Evolutionary conservation across 73 alveolate genomes (phyloP).

Genomic region (Breviolum minutum): DNA sequence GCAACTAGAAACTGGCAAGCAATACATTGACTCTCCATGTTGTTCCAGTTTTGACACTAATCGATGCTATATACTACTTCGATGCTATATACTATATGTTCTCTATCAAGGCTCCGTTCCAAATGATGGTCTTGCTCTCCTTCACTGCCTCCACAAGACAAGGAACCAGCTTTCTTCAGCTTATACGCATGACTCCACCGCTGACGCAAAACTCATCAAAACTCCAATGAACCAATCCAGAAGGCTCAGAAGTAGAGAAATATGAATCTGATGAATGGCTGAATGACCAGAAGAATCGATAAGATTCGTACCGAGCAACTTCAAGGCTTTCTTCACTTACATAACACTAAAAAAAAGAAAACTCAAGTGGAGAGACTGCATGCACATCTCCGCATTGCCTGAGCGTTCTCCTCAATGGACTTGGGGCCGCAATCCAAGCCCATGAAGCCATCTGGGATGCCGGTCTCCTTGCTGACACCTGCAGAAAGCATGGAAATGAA

Average conservation of each 20-base stretch:
- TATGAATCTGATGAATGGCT: too few species aligned
- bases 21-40: neutral
- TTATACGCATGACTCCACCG: too few species aligned
- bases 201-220: too few species aligned
- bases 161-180: neutral
- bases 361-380: neutral
- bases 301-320: too few species aligned
- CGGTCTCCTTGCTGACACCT: conserved; percentile 57
- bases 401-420: conserved; percentile 65
- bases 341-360: neutral
- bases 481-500: neutral
- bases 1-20: neutral
- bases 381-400: neutral
- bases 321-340: too few species aligned
- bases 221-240: too few species aligned
- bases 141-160: neutral
- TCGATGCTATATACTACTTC: too few species aligned
- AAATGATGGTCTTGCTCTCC: conserved; percentile 77
- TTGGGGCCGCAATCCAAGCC: conserved; percentile 99
- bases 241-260: too few species aligned
- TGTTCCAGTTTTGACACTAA: too few species aligned
- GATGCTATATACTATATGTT: too few species aligned
- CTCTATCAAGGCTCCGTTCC: neutral
- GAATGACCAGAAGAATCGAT: too few species aligned
- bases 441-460: conserved; percentile 97